Base-by-base conservation (phyloP, 305 asterid species). In the Plantago coronopus region DNA sequence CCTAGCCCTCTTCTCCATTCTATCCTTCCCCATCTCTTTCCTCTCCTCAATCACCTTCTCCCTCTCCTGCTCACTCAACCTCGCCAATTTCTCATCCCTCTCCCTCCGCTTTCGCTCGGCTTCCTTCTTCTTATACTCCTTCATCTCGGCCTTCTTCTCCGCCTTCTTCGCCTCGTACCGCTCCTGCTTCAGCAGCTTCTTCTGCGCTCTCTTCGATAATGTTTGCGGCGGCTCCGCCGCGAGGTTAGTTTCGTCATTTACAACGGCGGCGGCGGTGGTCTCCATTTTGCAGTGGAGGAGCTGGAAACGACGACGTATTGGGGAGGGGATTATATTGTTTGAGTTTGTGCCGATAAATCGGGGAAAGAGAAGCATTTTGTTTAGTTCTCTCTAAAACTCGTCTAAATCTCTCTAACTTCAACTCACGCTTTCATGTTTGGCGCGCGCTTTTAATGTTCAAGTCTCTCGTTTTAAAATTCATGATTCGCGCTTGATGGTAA, bases 101-200 rank as follows among this genome's bases (percentile, higher is more conserved):
- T 88, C 96, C 67, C 62, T 83, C 34, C 87, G 72, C 83, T 86
- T 86, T 63, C 93, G 83, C 76, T 91, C 96, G 27, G 69, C 87
- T 73, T 80, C 95, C 60, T 59, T 76, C 81, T 75, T 79, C 76
- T 86, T 91, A 51, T 81, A 81, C 65, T 83, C 93, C 79, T 88
- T 88, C 66, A 53, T 19, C 64, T 61, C 69, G 19, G 94, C 89
- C 72, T 88, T 91, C 72, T 86, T 88, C 83, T 80, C 91, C 23
- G 83, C 89, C 72, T 91, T 91, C 87, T 80, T 89, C 57, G 81
- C 88, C 75, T 83, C 89, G 78, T 67, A 89, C 7, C 81, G 57
- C 72, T 86, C 87, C 64, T 89, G 96, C 87, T 85, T 91, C 47
- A 83, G 74, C 57, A 87, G 80, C 70, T 73, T 83, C 76, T 87